Base-by-base conservation (phyloP, 2,329 filamentous ascomycete species). In the Cercospora zeina region DNA sequence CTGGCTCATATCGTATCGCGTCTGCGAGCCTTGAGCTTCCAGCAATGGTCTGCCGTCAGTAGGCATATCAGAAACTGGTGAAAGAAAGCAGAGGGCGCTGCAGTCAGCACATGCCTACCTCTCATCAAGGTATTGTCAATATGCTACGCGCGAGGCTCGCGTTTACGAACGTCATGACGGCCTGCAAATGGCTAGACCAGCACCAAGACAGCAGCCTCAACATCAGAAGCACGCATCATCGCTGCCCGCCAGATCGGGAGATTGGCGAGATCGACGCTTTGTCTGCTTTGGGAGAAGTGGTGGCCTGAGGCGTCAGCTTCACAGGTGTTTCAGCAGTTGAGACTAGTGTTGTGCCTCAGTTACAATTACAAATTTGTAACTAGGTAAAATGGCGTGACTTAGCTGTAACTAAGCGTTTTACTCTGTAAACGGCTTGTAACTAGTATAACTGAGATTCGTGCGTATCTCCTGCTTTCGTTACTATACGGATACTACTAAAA, bases 1-100 rank as follows among this genome's bases (percentile, higher is more conserved):
- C 56, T 70, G 70, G 19, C 67, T 68, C 72, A 73, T 76, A 50
- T 75, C 71, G 70, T 73, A 76, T 50, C 73, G 72, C 10, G 71
- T 69, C 63, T 73, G 71, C 37, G 73, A 74, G 63, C 65, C 70
- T 58, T 69, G 61, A 54, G 69, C 66, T 51, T 69, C 50, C 24
- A 72, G 62, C 36, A 71, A 61, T 47, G 70, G 71, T 49, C 67
- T 65, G 21, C 63, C 68, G 39, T 72, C 69, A 58, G 67, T 61
- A 14, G 56, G 56, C 56, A 58, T 58, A 42, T 50, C 56, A 34
- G 33, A 16, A 24, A 45, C n/a, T 10, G 21, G 21, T 30, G 33
- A n/a, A 14, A 37, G 36, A 45, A 30, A 51, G 24, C 10, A 8
- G 1, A 11, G 36, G 11, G 36, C 11, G 30, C 27, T n/a, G 30